Evolutionary conservation across 768 basidiomycete genomes (phyloP).

Genomic region (Tulasnella sp.): DNA sequence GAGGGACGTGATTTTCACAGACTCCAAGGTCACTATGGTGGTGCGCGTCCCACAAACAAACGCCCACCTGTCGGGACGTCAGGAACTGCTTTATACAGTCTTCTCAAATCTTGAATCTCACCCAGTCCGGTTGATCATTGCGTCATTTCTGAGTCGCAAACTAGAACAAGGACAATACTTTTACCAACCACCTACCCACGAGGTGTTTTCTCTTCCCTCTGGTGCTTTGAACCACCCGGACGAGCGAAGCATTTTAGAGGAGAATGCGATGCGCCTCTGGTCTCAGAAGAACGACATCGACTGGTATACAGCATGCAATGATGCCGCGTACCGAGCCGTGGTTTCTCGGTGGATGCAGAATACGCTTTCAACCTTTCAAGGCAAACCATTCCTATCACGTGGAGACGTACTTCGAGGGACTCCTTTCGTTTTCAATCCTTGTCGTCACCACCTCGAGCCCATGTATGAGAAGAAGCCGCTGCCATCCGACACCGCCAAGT

Average conservation of each 20-base stretch:
- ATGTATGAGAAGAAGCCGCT: background rate
- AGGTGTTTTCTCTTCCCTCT: background rate
- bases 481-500: background rate
- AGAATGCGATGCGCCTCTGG: background rate
- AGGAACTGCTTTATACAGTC: background rate
- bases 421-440: background rate
- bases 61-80: too few species aligned
- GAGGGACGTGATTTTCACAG: background rate
- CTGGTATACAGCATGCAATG: background rate
- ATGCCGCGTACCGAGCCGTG: background rate
- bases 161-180: background rate
- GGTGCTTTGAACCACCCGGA: background rate
- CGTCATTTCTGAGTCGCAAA: background rate
- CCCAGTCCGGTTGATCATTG: background rate
- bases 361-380: background rate
- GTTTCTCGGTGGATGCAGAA: background rate
- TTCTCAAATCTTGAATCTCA: too few species aligned
- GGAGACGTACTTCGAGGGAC: background rate
- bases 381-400: background rate
- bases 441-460: background rate
- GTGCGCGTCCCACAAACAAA: background rate
- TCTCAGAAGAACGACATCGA: background rate
- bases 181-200: background rate
- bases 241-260: background rate
- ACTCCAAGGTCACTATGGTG: background rate